Conservation (phyloP, 495 filamentous ascomycete genomes). For the Cercophora samala region DNA sequence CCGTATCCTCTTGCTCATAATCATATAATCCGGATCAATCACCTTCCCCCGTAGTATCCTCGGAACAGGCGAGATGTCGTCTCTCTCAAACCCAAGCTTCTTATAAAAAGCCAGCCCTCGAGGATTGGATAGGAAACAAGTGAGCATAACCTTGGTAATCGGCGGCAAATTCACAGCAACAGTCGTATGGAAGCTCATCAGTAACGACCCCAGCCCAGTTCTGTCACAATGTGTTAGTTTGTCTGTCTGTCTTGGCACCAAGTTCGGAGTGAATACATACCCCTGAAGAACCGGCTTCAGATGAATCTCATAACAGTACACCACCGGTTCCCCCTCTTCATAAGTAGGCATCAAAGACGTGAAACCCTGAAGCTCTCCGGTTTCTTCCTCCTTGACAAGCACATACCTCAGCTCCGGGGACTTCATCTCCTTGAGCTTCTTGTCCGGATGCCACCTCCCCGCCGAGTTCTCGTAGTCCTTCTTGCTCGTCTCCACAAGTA, state of each 20-base stretch:
- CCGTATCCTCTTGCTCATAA: slow-evolving; percentile 60
- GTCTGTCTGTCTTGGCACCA: neutral
- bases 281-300: slow-evolving; percentile 54
- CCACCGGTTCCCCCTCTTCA: slow-evolving; percentile 68
- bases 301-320: slow-evolving; percentile 91
- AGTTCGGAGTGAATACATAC: slow-evolving; percentile 23
- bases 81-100: slow-evolving; percentile 61
- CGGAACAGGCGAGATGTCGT: slow-evolving; percentile 63
- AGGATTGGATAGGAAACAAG: slow-evolving; percentile 68
- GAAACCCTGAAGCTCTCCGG: slow-evolving; percentile 55
- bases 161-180: slow-evolving; percentile 46
- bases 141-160: slow-evolving; percentile 78
- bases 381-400: slow-evolving; percentile 46
- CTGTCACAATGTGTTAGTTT: slow-evolving; percentile 24
- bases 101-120: slow-evolving; percentile 63
- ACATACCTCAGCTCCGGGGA: slow-evolving; percentile 67
- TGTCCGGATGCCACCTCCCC: slow-evolving; percentile 63
- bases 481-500: slow-evolving; percentile 68
- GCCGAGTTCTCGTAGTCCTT: slow-evolving; percentile 62
- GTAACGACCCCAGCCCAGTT: slow-evolving; percentile 43
- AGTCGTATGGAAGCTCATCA: slow-evolving; percentile 44
- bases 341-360: slow-evolving; percentile 79
- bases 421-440: slow-evolving; percentile 74
- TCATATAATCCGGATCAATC: slow-evolving; percentile 64
- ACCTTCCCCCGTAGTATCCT: slow-evolving; percentile 61